phyloP scores from a whole-genome alignment of 2,329 filamentous ascomycete genomes.

The Fusarium sp. region DNA sequence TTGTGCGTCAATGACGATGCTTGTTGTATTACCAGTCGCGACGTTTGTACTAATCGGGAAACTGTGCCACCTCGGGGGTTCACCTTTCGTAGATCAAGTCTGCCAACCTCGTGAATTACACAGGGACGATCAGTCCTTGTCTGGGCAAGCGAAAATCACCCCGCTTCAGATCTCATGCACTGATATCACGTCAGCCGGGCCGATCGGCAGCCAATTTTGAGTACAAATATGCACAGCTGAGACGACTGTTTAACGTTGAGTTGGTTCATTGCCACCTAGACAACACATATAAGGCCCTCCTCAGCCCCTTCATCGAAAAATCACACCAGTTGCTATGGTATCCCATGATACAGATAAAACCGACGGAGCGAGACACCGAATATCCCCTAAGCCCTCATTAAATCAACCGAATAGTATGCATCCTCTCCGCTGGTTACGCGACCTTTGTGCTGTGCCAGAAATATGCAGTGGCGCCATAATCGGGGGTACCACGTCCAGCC shows the following conservation, averaged over 20 bases:
- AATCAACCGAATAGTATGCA: background rate
- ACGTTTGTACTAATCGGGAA: background rate
- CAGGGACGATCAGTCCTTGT: background rate
- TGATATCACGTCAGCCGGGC: background rate
- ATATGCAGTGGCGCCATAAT: accelerated
- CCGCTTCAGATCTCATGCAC: background rate
- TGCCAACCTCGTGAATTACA: background rate
- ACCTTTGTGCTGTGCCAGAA: background rate
- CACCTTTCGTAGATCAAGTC: background rate
- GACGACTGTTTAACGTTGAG: background rate
- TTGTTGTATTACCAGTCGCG: background rate
- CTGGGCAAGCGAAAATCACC: background rate
- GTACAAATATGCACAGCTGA: background rate
- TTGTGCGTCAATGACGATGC: background rate
- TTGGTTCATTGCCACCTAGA: background rate
- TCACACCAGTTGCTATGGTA: background rate
- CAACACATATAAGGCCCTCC: background rate
- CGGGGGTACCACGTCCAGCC: background rate
- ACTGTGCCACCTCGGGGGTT: background rate
- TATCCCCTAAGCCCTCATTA: background rate
- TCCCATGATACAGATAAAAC: background rate
- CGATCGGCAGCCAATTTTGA: background rate
- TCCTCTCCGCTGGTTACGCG: background rate
- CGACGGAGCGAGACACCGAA: background rate
- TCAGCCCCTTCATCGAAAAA: background rate